These are phyloP conservation scores for Knoxia roxburghii DNA, from an alignment of 257 asterid species.

Conservation along the genomic window DNA sequence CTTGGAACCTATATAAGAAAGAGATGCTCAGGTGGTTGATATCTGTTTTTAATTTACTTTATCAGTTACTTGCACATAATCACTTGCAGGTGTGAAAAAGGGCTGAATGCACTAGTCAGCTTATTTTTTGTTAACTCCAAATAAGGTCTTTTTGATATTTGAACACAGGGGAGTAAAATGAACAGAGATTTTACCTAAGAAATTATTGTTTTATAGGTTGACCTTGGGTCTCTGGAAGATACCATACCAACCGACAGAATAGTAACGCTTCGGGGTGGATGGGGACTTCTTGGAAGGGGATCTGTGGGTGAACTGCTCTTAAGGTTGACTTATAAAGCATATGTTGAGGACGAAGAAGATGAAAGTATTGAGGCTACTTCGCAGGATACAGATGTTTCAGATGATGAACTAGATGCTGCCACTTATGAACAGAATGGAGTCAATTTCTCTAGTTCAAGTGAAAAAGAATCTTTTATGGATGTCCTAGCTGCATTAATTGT, in stretches of 20 bases:
- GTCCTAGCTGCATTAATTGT: slow-evolving; percentile 73
- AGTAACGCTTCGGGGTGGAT: slow-evolving; percentile 65
- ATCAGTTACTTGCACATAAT: not conserved
- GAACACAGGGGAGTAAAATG: not conserved
- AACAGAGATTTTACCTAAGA: not conserved
- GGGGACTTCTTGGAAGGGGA: slow-evolving; percentile 68
- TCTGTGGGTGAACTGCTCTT: slow-evolving; percentile 81
- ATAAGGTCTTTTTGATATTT: not conserved
- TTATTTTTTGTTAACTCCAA: not conserved
- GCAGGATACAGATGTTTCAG: slow-evolving; percentile 36
- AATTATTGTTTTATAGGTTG: slow-evolving; percentile 50
- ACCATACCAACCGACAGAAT: slow-evolving; percentile 88
- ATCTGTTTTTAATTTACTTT: not conserved
- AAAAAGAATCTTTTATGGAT: slow-evolving; percentile 75
- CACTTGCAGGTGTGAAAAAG: not conserved
- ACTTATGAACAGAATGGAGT: slow-evolving; percentile 32
- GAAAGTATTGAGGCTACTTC: slow-evolving; percentile 38
- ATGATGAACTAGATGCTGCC: slow-evolving; percentile 40
- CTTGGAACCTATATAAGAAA: not conserved
- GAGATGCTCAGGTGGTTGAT: not conserved
- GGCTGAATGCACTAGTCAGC: not conserved
- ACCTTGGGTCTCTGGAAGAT: slow-evolving; percentile 84
- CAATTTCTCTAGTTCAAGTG: slow-evolving; percentile 31
- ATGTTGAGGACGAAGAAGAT: slow-evolving; percentile 98
- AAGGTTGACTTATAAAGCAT: slow-evolving; percentile 92